phyloP scores from a whole-genome alignment of 139 green algal genomes.

The Gonium pectorale region DNA sequence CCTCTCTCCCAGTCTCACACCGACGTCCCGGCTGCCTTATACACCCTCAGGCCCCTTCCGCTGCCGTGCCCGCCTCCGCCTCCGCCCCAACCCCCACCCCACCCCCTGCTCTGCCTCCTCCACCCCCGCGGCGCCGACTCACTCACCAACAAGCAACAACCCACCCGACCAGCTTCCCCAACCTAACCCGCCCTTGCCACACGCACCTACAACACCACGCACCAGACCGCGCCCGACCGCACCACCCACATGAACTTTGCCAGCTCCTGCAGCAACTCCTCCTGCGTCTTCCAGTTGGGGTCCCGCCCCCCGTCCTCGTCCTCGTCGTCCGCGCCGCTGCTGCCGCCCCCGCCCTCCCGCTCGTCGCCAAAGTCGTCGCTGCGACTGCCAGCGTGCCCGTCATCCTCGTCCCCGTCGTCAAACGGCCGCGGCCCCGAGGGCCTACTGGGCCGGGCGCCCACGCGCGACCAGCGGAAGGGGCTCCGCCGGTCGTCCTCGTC shows the following conservation, averaged over 20 bases:
- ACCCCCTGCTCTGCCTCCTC: neutral
- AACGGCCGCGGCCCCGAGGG: neutral
- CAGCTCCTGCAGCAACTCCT: constrained; percentile 38
- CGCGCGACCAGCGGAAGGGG: constrained; percentile 35
- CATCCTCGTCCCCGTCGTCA: neutral
- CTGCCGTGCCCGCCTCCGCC: neutral
- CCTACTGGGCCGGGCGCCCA: neutral
- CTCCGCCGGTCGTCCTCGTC: neutral
- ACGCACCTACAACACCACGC: neutral
- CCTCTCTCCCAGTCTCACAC: no score
- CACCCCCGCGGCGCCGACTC: no score
- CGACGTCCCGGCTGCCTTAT: no score
- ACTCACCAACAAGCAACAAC: no score
- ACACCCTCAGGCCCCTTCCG: no score
- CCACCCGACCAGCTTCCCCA: neutral
- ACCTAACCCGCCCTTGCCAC: neutral
- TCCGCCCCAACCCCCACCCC: neutral
- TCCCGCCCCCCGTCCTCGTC: neutral
- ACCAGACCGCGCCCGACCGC: no score
- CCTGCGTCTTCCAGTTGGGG: neutral
- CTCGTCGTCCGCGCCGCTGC: neutral
- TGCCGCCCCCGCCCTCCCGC: neutral
- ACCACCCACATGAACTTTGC: constrained; percentile 29
- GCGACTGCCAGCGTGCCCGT: neutral
- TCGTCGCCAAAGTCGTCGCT: no score